These are phyloP conservation scores for Cochlearia excelsa DNA, from an alignment of 345 rosid genomes.

Conservation along the genomic window DNA sequence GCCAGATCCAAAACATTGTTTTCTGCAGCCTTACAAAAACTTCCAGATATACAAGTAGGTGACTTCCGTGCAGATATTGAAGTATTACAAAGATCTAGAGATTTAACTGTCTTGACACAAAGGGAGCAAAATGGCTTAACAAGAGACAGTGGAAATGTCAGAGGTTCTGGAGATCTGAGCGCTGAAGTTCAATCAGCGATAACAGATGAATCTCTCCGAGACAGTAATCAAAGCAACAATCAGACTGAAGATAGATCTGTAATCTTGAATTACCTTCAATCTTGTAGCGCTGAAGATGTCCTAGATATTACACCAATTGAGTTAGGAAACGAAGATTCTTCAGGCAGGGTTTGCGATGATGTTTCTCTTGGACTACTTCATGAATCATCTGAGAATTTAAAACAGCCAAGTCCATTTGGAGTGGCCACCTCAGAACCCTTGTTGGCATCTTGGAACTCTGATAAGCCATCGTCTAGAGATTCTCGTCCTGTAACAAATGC, in stretches of 20 bases:
- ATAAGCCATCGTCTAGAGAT: constrained; percentile 27
- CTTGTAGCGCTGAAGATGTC: constrained; percentile 38
- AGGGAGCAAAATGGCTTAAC: constrained; percentile 38
- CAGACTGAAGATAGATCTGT: constrained; percentile 38
- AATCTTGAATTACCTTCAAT: constrained; percentile 36
- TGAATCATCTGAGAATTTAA: constrained; percentile 22
- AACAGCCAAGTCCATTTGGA: constrained; percentile 23
- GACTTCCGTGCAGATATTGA: constrained; percentile 28
- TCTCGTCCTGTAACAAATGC: constrained; percentile 36
- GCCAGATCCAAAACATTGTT: constrained; percentile 15
- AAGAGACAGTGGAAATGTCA: constrained; percentile 38
- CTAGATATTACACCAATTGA: constrained; percentile 46
- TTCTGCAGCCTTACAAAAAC: constrained; percentile 18
- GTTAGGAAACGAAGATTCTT: constrained; percentile 36
- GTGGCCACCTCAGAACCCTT: constrained; percentile 38
- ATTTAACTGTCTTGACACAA: constrained; percentile 32
- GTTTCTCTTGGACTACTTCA: constrained; percentile 25
- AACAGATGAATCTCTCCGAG: constrained; percentile 31
- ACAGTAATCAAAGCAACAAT: constrained; percentile 34
- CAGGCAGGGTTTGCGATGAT: constrained; percentile 28
- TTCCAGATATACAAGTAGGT: constrained; percentile 32
- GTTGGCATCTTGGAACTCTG: constrained; percentile 31
- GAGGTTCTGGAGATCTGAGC: constrained; percentile 35
- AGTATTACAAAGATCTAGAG: constrained; percentile 25
- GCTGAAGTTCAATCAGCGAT: constrained; percentile 28